Evolutionary conservation across 2,329 filamentous ascomycete species (phyloP), one percentile per base, ranked within the genome.

Genomic region (Penicillium frequentans): DNA sequence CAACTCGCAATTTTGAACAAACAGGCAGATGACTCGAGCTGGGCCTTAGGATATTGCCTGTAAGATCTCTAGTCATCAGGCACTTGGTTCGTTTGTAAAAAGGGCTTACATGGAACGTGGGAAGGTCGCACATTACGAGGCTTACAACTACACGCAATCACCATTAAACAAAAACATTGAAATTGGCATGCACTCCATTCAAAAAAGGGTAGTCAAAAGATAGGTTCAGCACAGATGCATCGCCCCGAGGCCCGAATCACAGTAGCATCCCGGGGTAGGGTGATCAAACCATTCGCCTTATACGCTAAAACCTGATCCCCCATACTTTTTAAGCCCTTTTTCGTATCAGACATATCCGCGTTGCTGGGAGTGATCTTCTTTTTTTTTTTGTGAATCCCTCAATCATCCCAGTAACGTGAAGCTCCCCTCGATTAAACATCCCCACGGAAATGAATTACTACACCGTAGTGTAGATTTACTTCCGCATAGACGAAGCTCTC

Each of bases 401-500:
- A 69, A 66, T 63, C 68, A 70, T 67, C 68, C 70, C 60, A 69
- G 64, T 67, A 66, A 72, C 70, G 67, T 69, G 64, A 61, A 69
- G 67, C 69, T 69, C 65, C 66, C 68, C 70, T 70, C 50, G 19
- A 72, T 71, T 73, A 71, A 67, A 65, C 54, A 57, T 57, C 65
- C 65, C 64, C 64, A 64, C 65, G 68, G 64, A 69, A 69, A 66
- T 65, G 67, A 65, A 64, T 69, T 63, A 66, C 67, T 54, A 66
- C 58, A 64, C 59, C 60, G 60, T 56, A 57, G 62, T 56, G 56
- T 54, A 59, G 54, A 75, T 84, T 82, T 91, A 92, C 80, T 85
- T 85, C 84, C 93, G 93, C 89, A 96, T 91, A 75, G 93, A 97
- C 79, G 90, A 96, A 73, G 93, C 93, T 79, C 95, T 88, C 79